phyloP scores from a whole-genome alignment of 129 eudicot genomes.

The Helianthus annuus region DNA sequence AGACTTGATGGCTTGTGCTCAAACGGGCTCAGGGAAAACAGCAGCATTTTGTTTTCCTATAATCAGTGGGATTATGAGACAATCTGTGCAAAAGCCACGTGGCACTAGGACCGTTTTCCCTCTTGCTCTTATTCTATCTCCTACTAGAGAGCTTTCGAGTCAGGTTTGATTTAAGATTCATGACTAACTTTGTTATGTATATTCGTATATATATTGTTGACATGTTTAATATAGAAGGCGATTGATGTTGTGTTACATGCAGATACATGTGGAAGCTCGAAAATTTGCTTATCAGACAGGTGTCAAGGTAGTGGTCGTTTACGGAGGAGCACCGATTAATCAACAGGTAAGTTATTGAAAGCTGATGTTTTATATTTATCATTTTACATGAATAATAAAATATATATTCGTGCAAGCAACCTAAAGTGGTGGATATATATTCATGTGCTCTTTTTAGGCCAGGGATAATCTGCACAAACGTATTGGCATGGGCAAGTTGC shows the following conservation, averaged over 20 bases:
- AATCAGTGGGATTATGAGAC: constrained; percentile 61
- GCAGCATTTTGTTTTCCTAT: constrained; percentile 91
- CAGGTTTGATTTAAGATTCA: constrained; percentile 50
- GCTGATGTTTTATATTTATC: too few relatives aligned
- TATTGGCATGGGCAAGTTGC: too few relatives aligned
- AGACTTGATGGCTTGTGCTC: constrained; percentile 92
- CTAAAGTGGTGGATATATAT: too few relatives aligned
- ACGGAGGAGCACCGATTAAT: constrained; percentile 79
- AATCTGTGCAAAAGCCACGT: constrained; percentile 31
- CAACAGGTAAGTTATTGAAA: constrained; percentile 52
- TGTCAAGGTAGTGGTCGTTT: constrained; percentile 78
- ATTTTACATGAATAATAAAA: too few relatives aligned
- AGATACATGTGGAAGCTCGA: constrained; percentile 79
- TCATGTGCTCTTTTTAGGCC: too few relatives aligned
- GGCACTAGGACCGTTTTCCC: constrained; percentile 50
- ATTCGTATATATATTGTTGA: constrained; percentile 1
- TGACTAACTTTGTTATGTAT: neutral
- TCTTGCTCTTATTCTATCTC: constrained; percentile 71
- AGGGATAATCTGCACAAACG: too few relatives aligned
- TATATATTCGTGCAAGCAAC: too few relatives aligned
- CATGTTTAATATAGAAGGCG: neutral
- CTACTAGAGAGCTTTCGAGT: constrained; percentile 76
- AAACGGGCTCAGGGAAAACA: constrained; percentile 89
- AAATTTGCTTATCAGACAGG: constrained; percentile 85
- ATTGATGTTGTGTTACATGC: constrained; percentile 14